phyloP scores from a whole-genome alignment of 2,329 filamentous ascomycete species.

The Sclerotinia spermophila region DNA sequence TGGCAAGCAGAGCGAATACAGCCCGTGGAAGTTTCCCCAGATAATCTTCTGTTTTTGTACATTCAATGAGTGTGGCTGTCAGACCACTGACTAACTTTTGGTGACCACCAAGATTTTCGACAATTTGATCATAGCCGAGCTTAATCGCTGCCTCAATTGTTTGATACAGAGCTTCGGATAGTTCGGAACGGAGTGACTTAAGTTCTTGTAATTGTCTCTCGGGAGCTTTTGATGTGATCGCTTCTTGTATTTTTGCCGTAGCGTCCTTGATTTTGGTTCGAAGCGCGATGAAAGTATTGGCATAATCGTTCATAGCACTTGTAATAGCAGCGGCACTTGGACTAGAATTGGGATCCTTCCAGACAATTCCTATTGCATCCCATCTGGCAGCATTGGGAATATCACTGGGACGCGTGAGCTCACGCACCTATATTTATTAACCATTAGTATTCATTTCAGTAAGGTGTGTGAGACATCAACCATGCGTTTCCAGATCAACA shows the following conservation, averaged over 20 bases:
- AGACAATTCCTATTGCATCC: constrained; percentile 53
- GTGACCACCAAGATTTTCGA: constrained; percentile 57
- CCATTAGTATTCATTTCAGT: constrained; percentile 8
- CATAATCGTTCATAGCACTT: constrained; percentile 36
- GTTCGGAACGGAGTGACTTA: constrained; percentile 43
- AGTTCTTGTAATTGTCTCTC: constrained; percentile 38
- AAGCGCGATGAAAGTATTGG: constrained; percentile 32
- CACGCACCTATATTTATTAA: constrained; percentile 31
- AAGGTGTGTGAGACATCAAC: background rate
- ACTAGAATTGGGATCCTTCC: constrained; percentile 39
- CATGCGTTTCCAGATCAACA: background rate
- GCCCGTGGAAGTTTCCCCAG: constrained; percentile 52
- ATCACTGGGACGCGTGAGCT: constrained; percentile 40
- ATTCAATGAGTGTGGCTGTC: constrained; percentile 52
- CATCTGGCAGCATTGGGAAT: constrained; percentile 48
- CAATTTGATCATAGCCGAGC: constrained; percentile 52
- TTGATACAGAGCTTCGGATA: constrained; percentile 48
- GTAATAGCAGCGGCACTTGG: constrained; percentile 32
- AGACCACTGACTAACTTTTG: constrained; percentile 54
- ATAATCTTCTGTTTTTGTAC: constrained; percentile 51
- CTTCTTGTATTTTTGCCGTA: constrained; percentile 32
- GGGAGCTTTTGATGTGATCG: constrained; percentile 22
- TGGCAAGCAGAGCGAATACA: constrained; percentile 58
- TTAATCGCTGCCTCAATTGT: constrained; percentile 53
- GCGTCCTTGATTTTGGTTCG: constrained; percentile 34